Conservation (phyloP, 176 grass and related monocot species). For the Lolium rigidum region DNA sequence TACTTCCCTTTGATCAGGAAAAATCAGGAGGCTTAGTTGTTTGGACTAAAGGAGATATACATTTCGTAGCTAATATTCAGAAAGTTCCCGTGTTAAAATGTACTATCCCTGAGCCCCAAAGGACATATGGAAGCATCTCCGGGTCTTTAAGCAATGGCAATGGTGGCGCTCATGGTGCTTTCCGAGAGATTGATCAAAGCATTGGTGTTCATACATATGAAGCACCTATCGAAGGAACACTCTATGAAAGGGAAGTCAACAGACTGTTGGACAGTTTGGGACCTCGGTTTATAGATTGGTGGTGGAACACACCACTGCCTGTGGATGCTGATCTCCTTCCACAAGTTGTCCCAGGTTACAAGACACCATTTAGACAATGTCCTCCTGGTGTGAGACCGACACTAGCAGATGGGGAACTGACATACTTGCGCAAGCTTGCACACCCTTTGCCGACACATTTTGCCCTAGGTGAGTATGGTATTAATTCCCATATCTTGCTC, state of each 20-base stretch:
- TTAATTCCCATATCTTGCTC: not conserved
- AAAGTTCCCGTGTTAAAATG: slow-evolving; percentile 33
- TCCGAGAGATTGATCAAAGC: slow-evolving; percentile 8
- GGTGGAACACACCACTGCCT: slow-evolving; percentile 91
- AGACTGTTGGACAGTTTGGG: slow-evolving; percentile 79
- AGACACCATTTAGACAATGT: slow-evolving; percentile 71
- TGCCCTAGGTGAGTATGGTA: slow-evolving; percentile 71
- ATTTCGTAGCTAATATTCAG: slow-evolving; percentile 32
- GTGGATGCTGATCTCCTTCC: slow-evolving; percentile 92
- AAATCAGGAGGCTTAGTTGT: slow-evolving; percentile 89
- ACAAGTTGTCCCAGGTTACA: slow-evolving; percentile 63
- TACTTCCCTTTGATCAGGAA: slow-evolving; percentile 49
- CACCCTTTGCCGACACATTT: slow-evolving; percentile 85
- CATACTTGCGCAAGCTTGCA: slow-evolving; percentile 80
- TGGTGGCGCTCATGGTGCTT: not conserved
- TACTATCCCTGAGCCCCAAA: slow-evolving; percentile 12
- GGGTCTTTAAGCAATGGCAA: not conserved
- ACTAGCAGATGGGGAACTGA: slow-evolving; percentile 74
- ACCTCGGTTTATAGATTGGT: slow-evolving; percentile 96
- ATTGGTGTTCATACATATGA: slow-evolving; percentile 36
- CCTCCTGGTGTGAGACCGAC: slow-evolving; percentile 60
- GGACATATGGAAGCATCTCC: slow-evolving; percentile 1
- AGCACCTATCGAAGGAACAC: slow-evolving; percentile 52
- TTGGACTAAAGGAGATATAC: slow-evolving; percentile 68
- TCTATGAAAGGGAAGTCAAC: slow-evolving; percentile 86